phyloP scores from a whole-genome alignment of 805 yeast species.

The Zygotorulaspora danielsina region DNA sequence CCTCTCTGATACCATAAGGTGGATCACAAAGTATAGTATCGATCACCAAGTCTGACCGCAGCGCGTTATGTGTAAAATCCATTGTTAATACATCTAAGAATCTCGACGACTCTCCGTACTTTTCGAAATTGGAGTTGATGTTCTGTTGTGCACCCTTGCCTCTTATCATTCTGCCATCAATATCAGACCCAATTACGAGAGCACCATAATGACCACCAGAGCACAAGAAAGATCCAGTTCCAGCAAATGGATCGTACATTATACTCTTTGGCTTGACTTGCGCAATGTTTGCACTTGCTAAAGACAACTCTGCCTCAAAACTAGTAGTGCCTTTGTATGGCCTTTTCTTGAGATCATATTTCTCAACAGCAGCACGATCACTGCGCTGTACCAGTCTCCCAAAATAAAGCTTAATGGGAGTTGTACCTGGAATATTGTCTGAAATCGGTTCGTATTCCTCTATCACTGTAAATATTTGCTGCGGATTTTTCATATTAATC shows the following conservation, averaged over 20 bases:
- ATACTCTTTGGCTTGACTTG: constrained; percentile 62
- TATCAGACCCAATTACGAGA: constrained; percentile 78
- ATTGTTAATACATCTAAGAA: constrained; percentile 78
- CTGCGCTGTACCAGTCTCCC: constrained; percentile 66
- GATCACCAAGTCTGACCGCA: constrained; percentile 55
- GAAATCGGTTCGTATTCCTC: constrained; percentile 63
- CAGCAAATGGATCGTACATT: constrained; percentile 92
- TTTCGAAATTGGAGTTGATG: constrained; percentile 64
- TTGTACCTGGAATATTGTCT: constrained; percentile 39
- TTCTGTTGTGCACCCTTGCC: constrained; percentile 50
- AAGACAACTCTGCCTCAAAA: constrained; percentile 88
- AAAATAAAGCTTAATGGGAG: constrained; percentile 61
- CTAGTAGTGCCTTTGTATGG: constrained; percentile 94
- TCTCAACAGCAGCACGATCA: constrained; percentile 66
- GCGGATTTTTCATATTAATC: constrained; percentile 73
- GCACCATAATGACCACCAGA: constrained; percentile 88
- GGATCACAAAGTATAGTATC: constrained; percentile 94
- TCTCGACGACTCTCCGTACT: constrained; percentile 55
- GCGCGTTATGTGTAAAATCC: constrained; percentile 92
- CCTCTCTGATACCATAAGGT: constrained; percentile 96
- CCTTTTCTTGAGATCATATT: constrained; percentile 74
- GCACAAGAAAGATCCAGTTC: constrained; percentile 90
- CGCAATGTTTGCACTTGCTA: constrained; percentile 83
- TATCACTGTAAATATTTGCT: constrained; percentile 61
- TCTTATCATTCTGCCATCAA: constrained; percentile 72